phyloP scores from a whole-genome alignment of 331 rosid genomes.

The Pyrus hybrid region DNA sequence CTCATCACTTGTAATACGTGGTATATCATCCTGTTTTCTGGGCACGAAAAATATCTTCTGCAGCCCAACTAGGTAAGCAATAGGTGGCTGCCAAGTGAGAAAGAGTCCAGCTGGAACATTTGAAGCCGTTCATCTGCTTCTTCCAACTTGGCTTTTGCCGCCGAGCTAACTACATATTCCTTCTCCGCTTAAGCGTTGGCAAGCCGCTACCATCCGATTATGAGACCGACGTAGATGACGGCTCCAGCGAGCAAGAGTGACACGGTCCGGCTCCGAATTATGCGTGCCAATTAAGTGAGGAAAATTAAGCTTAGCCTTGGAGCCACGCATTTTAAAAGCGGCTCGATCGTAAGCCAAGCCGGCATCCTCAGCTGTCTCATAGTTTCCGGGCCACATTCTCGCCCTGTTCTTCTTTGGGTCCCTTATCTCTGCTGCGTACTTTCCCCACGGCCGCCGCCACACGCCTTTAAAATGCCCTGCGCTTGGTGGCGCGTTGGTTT shows the following conservation, averaged over 20 bases:
- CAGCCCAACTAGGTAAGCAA: neutral
- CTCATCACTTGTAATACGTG: rapidly evolving
- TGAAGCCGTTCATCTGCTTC: too few relatives aligned
- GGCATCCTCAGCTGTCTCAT: conserved; percentile 36
- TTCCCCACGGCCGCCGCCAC: conserved; percentile 63
- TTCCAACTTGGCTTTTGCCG: too few relatives aligned
- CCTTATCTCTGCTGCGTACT: conserved; percentile 52
- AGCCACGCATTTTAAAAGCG: too few relatives aligned
- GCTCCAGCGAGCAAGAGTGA: too few relatives aligned
- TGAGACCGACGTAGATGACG: too few relatives aligned
- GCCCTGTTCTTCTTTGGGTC: conserved; percentile 31
- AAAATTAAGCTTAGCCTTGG: too few relatives aligned
- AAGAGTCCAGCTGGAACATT: conserved; percentile 20
- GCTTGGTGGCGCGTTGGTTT: neutral
- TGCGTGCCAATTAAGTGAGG: too few relatives aligned
- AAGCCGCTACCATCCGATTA: too few relatives aligned
- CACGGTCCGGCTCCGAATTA: too few relatives aligned
- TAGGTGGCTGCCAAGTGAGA: too few relatives aligned
- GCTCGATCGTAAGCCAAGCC: too few relatives aligned
- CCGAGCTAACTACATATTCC: conserved; percentile 9
- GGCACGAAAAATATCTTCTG: conserved; percentile 1
- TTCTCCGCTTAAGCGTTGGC: too few relatives aligned
- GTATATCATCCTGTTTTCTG: rapidly evolving
- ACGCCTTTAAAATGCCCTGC: conserved; percentile 33
- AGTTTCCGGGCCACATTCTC: conserved; percentile 58